Conservation (phyloP, 306 rosid species). For the Delonix regia region DNA sequence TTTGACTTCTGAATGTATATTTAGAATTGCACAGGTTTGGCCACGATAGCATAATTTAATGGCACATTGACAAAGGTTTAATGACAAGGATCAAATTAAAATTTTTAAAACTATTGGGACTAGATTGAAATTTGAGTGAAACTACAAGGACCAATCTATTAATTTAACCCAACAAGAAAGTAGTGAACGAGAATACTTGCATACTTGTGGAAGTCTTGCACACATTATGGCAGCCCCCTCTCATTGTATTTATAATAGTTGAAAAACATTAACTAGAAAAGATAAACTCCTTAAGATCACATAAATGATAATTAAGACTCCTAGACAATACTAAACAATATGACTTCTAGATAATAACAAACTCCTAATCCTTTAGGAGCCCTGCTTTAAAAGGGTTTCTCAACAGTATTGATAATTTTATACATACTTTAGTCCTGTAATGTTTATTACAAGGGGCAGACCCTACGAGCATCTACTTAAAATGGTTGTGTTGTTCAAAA, state of each 20-base stretch:
- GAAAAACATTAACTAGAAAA: neutral
- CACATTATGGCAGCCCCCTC: neutral
- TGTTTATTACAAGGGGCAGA: neutral
- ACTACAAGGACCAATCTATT: too few species aligned
- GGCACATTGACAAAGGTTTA: too few species aligned
- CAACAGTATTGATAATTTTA: neutral
- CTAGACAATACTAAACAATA: neutral
- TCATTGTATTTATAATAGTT: neutral
- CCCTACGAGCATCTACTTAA: neutral
- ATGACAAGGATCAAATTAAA: too few species aligned
- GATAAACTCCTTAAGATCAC: neutral
- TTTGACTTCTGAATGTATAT: too few species aligned
- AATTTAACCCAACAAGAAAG: too few species aligned
- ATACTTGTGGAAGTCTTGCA: neutral
- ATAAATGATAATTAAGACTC: neutral
- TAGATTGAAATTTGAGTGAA: too few species aligned
- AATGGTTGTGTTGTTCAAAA: neutral
- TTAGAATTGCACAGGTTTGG: too few species aligned
- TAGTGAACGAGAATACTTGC: too few species aligned
- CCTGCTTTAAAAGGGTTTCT: neutral
- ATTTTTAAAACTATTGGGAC: too few species aligned
- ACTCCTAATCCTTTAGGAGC: neutral
- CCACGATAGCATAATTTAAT: too few species aligned
- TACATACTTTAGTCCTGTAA: neutral
- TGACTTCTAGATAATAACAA: neutral